Evolutionary conservation across 2,329 filamentous ascomycete species (phyloP), one percentile per base, ranked within the genome.

Genomic region (Xylariaceae sp.): DNA sequence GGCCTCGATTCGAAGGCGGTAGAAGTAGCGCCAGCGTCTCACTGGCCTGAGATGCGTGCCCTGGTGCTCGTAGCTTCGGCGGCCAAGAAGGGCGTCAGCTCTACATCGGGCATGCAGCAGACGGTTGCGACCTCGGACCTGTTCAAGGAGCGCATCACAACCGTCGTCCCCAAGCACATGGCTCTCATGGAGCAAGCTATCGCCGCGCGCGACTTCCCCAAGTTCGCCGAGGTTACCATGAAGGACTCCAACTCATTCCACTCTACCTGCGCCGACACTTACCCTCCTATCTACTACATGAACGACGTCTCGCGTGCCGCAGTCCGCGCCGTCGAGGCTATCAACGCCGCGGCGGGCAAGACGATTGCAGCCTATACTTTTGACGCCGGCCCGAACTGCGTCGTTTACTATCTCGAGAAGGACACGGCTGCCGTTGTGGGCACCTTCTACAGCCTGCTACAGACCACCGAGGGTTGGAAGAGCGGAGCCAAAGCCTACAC

Each of bases 231-330:
- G 70, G 81, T 96, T 59, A 96, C 94, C 12, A 99, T 96, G 91
- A 87, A 86, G 71, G 94, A 99, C 71, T 95, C 88, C 69, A 99
- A 99, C 76, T 89, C 85, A 56, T 99, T 99, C 84, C 94, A 99
- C 72, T 89, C 94, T 39, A 90, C 87, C 54, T 97, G 94, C 71
- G 78, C 95, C 64, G 94, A 99, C 71, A 97, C 94, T 1, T 91
- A 90, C 74, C 94, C 95, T 44, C 94, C 95, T 19, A 99, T 99
- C 69, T 96, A 96, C 74, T 99, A 99, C 78, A 86, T 99, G 80
- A 99, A 96, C 74, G 94, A 99, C 70, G 86, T 92, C 12, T 92
- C 87, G 26, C 80, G 88, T 39, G 90, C 92, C 1, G 91, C 92
- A 4, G 89, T 99, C 57, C 81, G 89, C 50, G 85, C 90, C 12